Conservation (phyloP, 2,329 filamentous ascomycete genomes). For the Aplosporella prunicola region DNA sequence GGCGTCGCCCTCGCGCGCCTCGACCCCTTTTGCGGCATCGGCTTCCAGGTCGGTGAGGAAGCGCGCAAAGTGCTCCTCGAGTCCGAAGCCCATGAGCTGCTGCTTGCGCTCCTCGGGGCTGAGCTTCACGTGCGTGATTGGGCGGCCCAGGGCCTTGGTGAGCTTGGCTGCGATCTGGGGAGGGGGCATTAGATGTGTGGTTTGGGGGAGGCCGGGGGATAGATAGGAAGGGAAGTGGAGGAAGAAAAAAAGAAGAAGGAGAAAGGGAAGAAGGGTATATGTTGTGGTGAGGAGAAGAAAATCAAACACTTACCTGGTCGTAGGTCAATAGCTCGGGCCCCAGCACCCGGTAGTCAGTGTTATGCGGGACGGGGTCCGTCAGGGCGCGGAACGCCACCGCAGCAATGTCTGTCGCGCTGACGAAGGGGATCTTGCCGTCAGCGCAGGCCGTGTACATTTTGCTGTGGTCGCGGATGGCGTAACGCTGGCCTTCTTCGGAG, state of each 20-base stretch:
- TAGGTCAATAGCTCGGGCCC: constrained; percentile 26
- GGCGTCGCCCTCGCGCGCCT: background rate
- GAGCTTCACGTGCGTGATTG: constrained; percentile 6
- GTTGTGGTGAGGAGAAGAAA: no score
- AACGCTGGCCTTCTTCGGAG: constrained; percentile 22
- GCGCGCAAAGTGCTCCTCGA: background rate
- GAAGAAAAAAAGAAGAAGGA: no score
- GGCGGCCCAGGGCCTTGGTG: constrained; percentile 2
- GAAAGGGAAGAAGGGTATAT: no score
- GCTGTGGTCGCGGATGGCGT: constrained; percentile 30
- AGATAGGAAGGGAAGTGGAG: no score
- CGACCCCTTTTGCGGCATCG: background rate
- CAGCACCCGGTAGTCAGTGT: constrained; percentile 31
- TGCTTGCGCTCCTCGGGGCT: constrained; percentile 4
- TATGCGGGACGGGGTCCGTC: constrained; percentile 30
- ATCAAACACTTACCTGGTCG: constrained; percentile 20
- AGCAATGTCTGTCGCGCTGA: constrained; percentile 40
- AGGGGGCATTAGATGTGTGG: background rate
- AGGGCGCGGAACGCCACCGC: constrained; percentile 35
- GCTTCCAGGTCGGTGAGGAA: background rate
- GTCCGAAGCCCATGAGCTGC: background rate
- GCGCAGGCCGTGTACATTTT: constrained; percentile 37
- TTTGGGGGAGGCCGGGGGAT: no score
- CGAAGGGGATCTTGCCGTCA: constrained; percentile 38
- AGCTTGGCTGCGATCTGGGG: constrained; percentile 12